Evolutionary conservation across 2,329 filamentous ascomycete genomes (phyloP), one percentile per base, ranked within the genome.

Genomic region (Ceratocystis diversiconidia): DNA sequence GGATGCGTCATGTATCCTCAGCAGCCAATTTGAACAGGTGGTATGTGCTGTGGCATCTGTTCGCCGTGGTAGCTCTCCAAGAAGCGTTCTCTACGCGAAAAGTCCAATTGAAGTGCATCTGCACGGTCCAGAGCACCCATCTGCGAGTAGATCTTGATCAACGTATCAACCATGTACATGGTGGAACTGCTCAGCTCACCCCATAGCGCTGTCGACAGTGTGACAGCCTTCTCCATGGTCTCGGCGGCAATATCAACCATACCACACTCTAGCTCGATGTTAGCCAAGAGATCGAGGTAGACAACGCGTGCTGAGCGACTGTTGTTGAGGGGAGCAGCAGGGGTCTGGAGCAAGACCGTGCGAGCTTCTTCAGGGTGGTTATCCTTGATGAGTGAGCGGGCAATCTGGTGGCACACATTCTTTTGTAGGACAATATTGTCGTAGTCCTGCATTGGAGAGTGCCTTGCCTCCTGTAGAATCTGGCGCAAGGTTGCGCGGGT

Each of bases 111-210:
- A 57, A 67, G 48, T 6, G 55, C 57, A 8, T 64, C 55, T 19
- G 62, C 65, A 3, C 62, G 62, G 30, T 55, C 55, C 62, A 67
- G 19, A 7, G 62, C 62, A 7, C 65, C 65, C 57, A 64, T 61
- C 44, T 67, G 65, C 44, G 55, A 62, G 65, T 67, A 67, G 41
- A 67, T 67, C 46, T 67, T 67, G 57, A 67, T 67, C 28, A 67
- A 25, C 5, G 65, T 64, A 22, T 67, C 65, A 5, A 63, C 28
- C 65, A 67, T 67, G 32, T 67, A 64, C 65, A 67, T 67, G 10
- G 65, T 67, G 17, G 62, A 64, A 25, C 62, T 64, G 62, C 61
- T 64, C 44, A 67, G 46, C 62, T 67, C 65, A 41, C 65, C 65
- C 52, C 62, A 67, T 17, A 64, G 22, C 28, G 44, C 41, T n/a